Evolutionary conservation across 208 protist genomes (phyloP), one percentile per base, ranked within the genome.

Genomic region (Herpetomonas tarakana): DNA sequence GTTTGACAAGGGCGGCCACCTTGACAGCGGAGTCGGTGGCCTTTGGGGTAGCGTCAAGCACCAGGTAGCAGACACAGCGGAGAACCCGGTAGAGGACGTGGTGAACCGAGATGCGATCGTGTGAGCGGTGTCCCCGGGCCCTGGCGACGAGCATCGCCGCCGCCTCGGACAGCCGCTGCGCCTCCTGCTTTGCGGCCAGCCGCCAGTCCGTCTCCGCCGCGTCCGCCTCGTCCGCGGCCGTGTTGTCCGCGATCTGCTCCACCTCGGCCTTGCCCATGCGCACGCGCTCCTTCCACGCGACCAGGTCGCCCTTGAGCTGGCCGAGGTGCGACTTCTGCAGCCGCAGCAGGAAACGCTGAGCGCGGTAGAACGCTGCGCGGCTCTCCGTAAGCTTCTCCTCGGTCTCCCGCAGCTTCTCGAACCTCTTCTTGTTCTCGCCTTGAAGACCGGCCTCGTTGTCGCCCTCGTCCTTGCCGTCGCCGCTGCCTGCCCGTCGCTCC

Each of bases 1-100:
- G 91, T 71, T 97, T 97, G 54, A 95, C 45, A 27, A 93, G 56
- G 16, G 82, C 76, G 0, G 82, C 78, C 44, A 95, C 84, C 73
- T 93, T 89, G 25, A 56, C 75, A 28, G 84, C 68, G 0, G 86
- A 84, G 50, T 73, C 69, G 0, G 75, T 90, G 19, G 78, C 30
- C 59, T 81, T 87, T 1, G 88, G 88, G 0, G 84, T 90, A 27
- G 79, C 68, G 50, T 88, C 74, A 28, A 88, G 70, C 29, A 94
- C 66, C 3, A 92, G 55, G 51, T 94, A 94, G 66, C 83, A 92
- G 54, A 88, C 53, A 52, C 81, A 83, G 21, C 84, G 83, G 41
- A 91, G 53, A 9, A 88, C 70, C 27, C 78, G 82, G 61, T 78
- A 93, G 60, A 74, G 58, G 30, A 91, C 62, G 60, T 84, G 78